phyloP scores from a whole-genome alignment of 176 grass and related monocot species.

The Oryza punctata region DNA sequence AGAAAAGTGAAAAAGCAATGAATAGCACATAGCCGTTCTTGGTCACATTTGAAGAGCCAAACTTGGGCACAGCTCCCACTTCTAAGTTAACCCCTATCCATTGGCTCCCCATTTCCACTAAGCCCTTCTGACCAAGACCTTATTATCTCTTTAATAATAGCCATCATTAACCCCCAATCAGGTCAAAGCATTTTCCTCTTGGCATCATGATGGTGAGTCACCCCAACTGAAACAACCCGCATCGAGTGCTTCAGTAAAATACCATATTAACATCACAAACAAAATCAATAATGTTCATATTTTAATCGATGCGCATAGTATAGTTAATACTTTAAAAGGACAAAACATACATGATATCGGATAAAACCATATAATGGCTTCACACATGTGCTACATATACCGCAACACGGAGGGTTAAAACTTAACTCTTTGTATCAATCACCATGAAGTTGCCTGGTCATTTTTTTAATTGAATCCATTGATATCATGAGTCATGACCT shows the following conservation, averaged over 20 bases:
- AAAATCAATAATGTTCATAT: neutral
- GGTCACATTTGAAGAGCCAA: neutral
- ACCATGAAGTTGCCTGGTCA: neutral
- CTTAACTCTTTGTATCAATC: neutral
- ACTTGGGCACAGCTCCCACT: constrained; percentile 10
- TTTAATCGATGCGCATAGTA: neutral
- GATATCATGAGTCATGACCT: too few species aligned
- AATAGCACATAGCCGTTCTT: neutral
- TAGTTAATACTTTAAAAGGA: neutral
- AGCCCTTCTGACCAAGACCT: neutral
- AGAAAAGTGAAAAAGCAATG: neutral
- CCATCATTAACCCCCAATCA: constrained; percentile 28
- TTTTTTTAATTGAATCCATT: neutral
- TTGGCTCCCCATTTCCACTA: constrained; percentile 5
- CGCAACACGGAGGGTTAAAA: neutral
- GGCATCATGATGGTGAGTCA: constrained; percentile 31
- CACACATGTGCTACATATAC: neutral
- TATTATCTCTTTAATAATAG: constrained; percentile 17
- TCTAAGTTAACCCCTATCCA: neutral
- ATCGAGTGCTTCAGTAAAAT: constrained; percentile 13
- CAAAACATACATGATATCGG: neutral
- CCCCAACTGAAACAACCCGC: constrained; percentile 9
- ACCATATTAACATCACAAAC: neutral
- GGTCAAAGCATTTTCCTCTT: constrained; percentile 27
- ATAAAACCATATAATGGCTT: neutral